Conservation (phyloP, 2,329 filamentous ascomycete genomes). For the Annulohypoxylon truncatum region DNA sequence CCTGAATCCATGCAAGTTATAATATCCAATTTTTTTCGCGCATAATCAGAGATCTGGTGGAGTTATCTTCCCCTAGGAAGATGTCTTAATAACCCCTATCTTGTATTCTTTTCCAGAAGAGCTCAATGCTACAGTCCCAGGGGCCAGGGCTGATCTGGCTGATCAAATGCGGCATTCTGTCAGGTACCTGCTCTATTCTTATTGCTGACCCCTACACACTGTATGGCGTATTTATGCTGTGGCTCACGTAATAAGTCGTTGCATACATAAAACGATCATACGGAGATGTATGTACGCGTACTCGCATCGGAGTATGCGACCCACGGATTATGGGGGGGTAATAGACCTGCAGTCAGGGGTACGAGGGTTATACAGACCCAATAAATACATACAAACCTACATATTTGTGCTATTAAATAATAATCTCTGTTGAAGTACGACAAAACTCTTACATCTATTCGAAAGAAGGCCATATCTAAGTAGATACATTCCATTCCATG, state of each 20-base stretch:
- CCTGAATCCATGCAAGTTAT: conserved; percentile 29
- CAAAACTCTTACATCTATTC: not conserved
- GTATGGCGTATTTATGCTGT: conserved; percentile 16
- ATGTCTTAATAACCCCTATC: conserved; percentile 25
- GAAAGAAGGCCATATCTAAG: no score
- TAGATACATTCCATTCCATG: no score
- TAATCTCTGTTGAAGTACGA: not conserved
- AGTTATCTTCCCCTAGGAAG: conserved; percentile 14
- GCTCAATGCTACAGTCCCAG: conserved; percentile 9
- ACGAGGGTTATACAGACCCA: not conserved
- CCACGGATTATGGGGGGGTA: conserved; percentile 26
- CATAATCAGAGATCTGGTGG: conserved; percentile 30
- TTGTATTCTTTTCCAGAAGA: conserved; percentile 36
- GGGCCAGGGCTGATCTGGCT: conserved; percentile 11
- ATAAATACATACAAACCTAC: not conserved
- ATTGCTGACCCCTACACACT: conserved; percentile 5
- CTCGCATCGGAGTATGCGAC: conserved; percentile 23
- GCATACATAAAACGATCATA: conserved; percentile 14
- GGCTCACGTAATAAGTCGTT: conserved; percentile 38
- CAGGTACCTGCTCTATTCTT: not conserved
- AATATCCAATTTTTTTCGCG: conserved; percentile 14
- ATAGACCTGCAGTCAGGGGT: conserved; percentile 28
- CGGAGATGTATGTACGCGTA: conserved; percentile 14
- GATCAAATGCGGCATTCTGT: not conserved
- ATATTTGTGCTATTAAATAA: not conserved